Base-by-base conservation (phyloP, 176 grass and related monocot genomes). In the Ananas comosus region DNA sequence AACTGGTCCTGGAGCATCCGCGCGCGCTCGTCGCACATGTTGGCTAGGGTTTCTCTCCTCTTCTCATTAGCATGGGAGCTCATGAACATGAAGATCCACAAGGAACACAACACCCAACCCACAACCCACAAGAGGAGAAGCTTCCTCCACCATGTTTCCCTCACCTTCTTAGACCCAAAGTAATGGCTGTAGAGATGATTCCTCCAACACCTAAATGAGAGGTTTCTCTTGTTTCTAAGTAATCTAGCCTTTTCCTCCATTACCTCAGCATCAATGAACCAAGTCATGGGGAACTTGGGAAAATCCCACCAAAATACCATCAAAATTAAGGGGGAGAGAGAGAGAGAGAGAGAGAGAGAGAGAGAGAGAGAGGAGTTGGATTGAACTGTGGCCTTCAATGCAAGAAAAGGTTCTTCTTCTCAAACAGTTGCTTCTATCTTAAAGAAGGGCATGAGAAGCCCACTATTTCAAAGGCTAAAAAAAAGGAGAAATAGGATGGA, bases 1-100 rank as follows among this genome's bases (percentile, higher is more conserved):
- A 99, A 91, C 82, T 99, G 95, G 61, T 99, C 95, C 74, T 99
- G 95, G 33, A 99, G 95, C 95, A 99, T 99, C 63, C 95, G 79
- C 0, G 95, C 82, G 21, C 95, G 85, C 78, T 99, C 90, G 56
- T 99, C 95, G 61, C 95, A 99, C 95, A 99, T 94, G 83, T 74
- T 91, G 25, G 72, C 78, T 13, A 99, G 95, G 23, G 74, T 71
- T 25, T 99, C 95, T 49, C 80, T 70, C 13, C 82, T 82, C 82
- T 91, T 93, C 4, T 78, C 87, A 19, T 80, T 56, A 64, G 80
- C 80, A 21, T 74, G 48, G 17, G 51, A 51, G 83, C 42, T 76
- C 70, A 84, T 80, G 64, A 56, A 25, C 28, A 14, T 16, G 28
- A 79, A 72, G 69, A 96, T 68, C 51, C 19, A 11, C 1, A 12